Percentiles rank a stretch among this genome's conserved stretches.
Conservation (phyloP, 2,329 filamentous ascomycete genomes). For the Aspergillus brasiliensis region DNA sequence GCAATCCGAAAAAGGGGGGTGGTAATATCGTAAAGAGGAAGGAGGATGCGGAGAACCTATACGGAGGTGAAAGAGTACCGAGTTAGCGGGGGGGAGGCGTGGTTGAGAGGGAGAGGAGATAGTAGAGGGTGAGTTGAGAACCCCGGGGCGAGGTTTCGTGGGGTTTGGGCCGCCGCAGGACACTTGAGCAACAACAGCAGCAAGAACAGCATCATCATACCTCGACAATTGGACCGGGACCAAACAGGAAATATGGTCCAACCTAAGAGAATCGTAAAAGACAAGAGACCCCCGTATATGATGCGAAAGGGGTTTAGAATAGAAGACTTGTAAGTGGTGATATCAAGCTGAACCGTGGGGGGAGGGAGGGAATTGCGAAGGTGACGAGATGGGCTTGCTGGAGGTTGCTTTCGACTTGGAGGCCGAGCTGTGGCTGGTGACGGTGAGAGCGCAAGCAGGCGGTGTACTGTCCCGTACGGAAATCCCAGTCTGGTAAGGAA, state of each 20-base stretch:
- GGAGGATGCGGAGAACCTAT: conserved; percentile 18
- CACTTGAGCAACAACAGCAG: conserved; percentile 26
- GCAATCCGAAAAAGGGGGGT: conserved; percentile 17
- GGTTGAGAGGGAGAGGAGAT: conserved; percentile 30
- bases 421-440: conserved; percentile 31
- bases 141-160: conserved; percentile 41
- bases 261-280: conserved; percentile 13
- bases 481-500: not conserved
- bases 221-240: conserved; percentile 27
- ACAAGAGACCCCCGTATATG: conserved; percentile 2
- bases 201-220: conserved; percentile 23
- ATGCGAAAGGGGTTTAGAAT: conserved; percentile 1
- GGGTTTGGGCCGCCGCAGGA: conserved; percentile 41
- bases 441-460: not conserved
- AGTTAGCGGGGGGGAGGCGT: conserved; percentile 16
- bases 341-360: conserved; percentile 5
- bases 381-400: conserved; percentile 15
- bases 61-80: conserved; percentile 17
- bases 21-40: conserved; percentile 21
- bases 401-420: conserved; percentile 11
- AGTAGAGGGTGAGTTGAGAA: conserved; percentile 20
- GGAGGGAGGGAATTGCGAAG: conserved; percentile 19
- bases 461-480: not conserved
- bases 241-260: conserved; percentile 6
- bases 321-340: conserved; percentile 11